Conservation (phyloP, 345 rosid species). For the Eucalyptus tenuipes region DNA sequence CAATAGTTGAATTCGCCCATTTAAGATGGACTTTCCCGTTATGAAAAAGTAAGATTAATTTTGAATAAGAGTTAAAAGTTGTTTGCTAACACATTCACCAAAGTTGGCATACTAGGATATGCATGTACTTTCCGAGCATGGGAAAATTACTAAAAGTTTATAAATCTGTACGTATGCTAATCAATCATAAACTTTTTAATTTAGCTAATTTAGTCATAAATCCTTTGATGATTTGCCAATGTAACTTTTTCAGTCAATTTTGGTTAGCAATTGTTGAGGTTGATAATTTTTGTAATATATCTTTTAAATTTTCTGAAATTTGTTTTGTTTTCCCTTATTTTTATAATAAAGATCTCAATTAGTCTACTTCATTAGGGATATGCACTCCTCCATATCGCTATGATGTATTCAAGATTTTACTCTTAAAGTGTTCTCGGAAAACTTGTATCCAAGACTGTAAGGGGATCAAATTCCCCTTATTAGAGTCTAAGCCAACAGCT, state of each 20-base stretch:
- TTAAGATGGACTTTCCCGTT: neutral
- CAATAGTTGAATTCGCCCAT: neutral
- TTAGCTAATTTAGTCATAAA: neutral
- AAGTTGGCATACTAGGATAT: neutral
- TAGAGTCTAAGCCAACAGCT: too few species aligned
- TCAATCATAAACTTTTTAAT: neutral
- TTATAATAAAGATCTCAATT: neutral
- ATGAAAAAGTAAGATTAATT: neutral
- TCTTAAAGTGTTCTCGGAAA: neutral
- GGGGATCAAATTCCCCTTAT: neutral
- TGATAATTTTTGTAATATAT: neutral
- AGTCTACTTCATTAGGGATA: neutral
- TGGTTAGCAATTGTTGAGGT: fast-evolving
- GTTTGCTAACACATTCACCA: neutral
- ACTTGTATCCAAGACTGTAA: neutral
- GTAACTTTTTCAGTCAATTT: neutral
- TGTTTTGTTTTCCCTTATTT: too few species aligned
- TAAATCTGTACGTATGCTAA: neutral
- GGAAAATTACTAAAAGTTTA: neutral
- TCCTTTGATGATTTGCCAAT: neutral
- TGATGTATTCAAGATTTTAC: neutral
- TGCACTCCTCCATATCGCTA: neutral
- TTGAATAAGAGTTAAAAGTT: neutral
- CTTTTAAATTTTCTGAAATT: neutral
- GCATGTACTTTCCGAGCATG: neutral